Base-by-base conservation (phyloP, 768 basidiomycete species). In the Mycena filopes region DNA sequence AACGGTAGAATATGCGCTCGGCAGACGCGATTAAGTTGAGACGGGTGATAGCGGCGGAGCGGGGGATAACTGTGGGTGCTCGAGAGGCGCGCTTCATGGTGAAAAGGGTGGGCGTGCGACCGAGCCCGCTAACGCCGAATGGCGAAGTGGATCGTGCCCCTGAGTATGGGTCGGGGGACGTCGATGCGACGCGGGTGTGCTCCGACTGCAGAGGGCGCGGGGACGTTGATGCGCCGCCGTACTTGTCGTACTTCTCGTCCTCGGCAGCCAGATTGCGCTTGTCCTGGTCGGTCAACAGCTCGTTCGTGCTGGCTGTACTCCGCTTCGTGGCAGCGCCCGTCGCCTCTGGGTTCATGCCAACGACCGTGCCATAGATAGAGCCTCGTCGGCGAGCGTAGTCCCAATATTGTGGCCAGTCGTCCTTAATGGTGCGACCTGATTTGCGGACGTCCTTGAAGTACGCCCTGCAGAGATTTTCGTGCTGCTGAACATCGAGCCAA, bases 361-460 rank as follows among this genome's bases (percentile, higher is more conserved):
- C 91, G 26, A 97, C 90, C 0, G 93, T 90, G 11, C 94, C 93
- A 72, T 98, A 99, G 60, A 97, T 95, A 6, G 95, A 96, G 5
- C 97, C 98, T 53, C 97, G 82, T 48, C 92, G 83, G 49, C 95
- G 88, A 15, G 98, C 98, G 75, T 95, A 94, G 68, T 95, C 92
- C 89, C 94, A 96, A 73, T 97, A 99, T 77, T 98, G 94, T 7
- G 98, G 98, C 98, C 98, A 99, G 76, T 98, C 98, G 20, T 98
- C 93, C 75, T 92, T 92, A 76, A 99, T 93, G 15, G 92, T 89
- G 28, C 92, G 87, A 3, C 96, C 96, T 0, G 96, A 96, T 80
- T 96, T 96, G 73, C 94, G 91, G 56, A 99, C 89, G 77, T 99
- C 98, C 83, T 98, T 98, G 88, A 99, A 99, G 79, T 99, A 99